phyloP scores from a whole-genome alignment of 306 rosid species.

The Malus sylvestris region DNA sequence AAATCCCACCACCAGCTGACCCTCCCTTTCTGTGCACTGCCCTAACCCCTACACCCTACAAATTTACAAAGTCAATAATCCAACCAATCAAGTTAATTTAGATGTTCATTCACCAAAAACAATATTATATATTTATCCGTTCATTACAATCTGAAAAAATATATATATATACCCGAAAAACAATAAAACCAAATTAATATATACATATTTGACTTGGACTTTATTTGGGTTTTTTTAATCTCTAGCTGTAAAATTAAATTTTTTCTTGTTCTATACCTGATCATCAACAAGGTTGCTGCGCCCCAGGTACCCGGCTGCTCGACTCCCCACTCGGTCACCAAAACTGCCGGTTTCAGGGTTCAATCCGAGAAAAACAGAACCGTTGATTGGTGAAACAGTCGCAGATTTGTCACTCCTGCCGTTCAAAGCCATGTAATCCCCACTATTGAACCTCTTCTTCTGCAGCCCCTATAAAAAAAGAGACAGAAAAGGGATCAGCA shows the following conservation, averaged over 20 bases:
- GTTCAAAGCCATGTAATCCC: conserved; percentile 9
- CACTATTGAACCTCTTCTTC: conserved; percentile 45
- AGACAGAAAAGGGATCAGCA: not conserved
- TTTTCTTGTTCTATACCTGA: not conserved
- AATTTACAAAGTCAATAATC: not conserved
- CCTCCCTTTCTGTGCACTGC: conserved; percentile 66
- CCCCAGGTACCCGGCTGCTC: conserved; percentile 1
- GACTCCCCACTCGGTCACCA: not conserved
- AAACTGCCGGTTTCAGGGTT: conserved; percentile 5
- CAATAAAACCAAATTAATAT: not conserved
- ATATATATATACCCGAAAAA: not conserved
- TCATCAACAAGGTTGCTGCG: not conserved
- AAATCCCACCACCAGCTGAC: conserved; percentile 21
- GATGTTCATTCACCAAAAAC: not conserved
- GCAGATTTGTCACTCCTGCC: conserved; percentile 16
- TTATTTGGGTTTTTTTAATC: not conserved
- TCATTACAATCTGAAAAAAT: not conserved
- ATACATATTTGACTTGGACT: not conserved
- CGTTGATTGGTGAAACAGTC: conserved; percentile 17
- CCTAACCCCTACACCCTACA: conserved; percentile 54
- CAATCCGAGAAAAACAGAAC: conserved; percentile 32
- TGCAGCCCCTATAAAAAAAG: conserved; percentile 6
- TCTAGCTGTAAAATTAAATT: not conserved
- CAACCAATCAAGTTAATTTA: conserved; percentile 4
- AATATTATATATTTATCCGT: not conserved